phyloP scores from a whole-genome alignment of 352 stramenopile genomes.

The Pythium coloratum region DNA sequence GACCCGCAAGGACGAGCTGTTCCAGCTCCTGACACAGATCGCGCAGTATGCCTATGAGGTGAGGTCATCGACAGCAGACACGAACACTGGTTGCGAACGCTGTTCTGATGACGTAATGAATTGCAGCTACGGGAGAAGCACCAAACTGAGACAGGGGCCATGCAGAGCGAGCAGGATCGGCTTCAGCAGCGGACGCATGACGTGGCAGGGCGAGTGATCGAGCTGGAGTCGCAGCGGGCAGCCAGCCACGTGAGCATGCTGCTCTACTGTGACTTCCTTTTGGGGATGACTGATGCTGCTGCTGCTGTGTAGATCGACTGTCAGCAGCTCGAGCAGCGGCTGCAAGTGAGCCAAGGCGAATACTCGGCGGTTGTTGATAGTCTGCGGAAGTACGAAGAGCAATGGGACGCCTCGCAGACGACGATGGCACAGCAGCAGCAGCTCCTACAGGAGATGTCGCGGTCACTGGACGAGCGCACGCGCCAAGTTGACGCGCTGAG shows the following conservation, averaged over 20 bases:
- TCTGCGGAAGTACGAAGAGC: constrained; percentile 44
- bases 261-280: no score
- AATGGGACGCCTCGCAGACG: constrained; percentile 34
- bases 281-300: no score
- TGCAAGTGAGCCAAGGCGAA: constrained; percentile 3
- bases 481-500: constrained; percentile 5
- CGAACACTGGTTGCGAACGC: not conserved
- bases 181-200: constrained; percentile 12
- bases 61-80: not conserved
- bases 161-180: constrained; percentile 8
- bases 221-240: not conserved
- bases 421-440: constrained; percentile 41
- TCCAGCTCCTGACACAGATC: constrained; percentile 44
- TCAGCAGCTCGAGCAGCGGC: constrained; percentile 9
- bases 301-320: constrained; percentile 6
- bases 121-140: constrained; percentile 18
- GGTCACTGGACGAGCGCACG: constrained; percentile 17
- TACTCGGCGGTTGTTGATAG: constrained; percentile 16
- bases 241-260: constrained; percentile 4
- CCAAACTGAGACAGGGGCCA: not conserved
- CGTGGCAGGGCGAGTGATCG: constrained; percentile 6
- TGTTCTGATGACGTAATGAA: not conserved
- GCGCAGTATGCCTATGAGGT: constrained; percentile 42
- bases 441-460: constrained; percentile 41
- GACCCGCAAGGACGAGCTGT: constrained; percentile 46